Conservation (phyloP, 768 basidiomycete genomes). For the Mycena rebaudengoi region DNA sequence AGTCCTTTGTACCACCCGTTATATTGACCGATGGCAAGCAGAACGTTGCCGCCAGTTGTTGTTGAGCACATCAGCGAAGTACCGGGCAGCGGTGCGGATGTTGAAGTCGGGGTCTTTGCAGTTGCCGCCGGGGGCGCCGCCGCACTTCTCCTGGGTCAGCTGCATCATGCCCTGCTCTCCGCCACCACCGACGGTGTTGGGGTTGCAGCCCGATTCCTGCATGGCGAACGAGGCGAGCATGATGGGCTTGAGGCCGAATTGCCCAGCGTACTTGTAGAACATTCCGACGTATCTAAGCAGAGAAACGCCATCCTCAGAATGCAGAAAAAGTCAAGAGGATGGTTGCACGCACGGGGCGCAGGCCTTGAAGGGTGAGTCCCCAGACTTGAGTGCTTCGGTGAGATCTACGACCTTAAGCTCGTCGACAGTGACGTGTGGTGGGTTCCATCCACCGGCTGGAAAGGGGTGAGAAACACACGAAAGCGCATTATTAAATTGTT, state of each 20-base stretch:
- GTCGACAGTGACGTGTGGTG: slow-evolving; percentile 64
- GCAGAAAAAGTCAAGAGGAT: not conserved
- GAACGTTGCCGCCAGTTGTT: slow-evolving; percentile 59
- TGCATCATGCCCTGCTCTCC: slow-evolving; percentile 93
- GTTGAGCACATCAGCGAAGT: slow-evolving; percentile 61
- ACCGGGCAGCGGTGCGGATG: slow-evolving; percentile 70
- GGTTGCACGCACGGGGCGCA: slow-evolving; percentile 66
- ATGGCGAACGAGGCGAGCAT: slow-evolving; percentile 87
- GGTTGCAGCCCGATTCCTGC: slow-evolving; percentile 84
- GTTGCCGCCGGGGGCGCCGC: slow-evolving; percentile 56
- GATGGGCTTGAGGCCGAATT: slow-evolving; percentile 69
- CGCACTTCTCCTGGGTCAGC: slow-evolving; percentile 81
- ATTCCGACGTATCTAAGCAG: slow-evolving; percentile 23
- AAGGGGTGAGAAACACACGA: not conserved
- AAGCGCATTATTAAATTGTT: not conserved
- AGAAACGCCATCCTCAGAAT: too few relatives aligned
- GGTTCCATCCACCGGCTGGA: slow-evolving; percentile 66
- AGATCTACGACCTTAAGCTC: slow-evolving; percentile 61
- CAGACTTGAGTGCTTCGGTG: slow-evolving; percentile 53
- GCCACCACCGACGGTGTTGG: slow-evolving; percentile 69
- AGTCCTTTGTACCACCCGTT: slow-evolving; percentile 74
- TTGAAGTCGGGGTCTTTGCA: slow-evolving; percentile 70
- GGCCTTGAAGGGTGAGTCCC: slow-evolving; percentile 63
- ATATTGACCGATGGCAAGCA: slow-evolving; percentile 72
- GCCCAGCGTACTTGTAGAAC: slow-evolving; percentile 68